These are phyloP conservation scores for Paraphoma chrysanthemicola DNA, from an alignment of 2,329 filamentous ascomycete species.

Conservation along the genomic window DNA sequence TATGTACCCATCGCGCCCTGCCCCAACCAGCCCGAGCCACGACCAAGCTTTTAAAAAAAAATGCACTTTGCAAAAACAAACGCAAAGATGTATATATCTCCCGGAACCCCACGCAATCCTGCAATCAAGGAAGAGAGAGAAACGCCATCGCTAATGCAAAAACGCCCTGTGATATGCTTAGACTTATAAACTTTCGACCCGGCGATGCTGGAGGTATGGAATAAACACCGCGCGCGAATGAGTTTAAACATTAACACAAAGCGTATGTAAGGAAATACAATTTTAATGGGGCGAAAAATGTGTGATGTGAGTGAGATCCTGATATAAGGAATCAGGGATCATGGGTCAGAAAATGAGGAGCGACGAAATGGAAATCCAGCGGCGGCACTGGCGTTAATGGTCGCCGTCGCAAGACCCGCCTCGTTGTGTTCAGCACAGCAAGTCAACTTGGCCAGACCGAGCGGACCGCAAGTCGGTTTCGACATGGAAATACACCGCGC, in stretches of 20 bases:
- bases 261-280: neutral
- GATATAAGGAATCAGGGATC: neutral
- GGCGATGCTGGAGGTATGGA: no score
- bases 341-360: neutral
- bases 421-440: neutral
- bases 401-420: neutral
- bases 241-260: neutral
- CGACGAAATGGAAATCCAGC: neutral
- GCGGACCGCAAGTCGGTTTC: no score
- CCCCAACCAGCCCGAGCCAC: neutral
- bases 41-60: neutral
- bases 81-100: neutral
- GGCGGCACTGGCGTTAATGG: neutral
- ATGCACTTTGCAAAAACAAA: no score
- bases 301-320: neutral
- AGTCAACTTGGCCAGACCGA: neutral
- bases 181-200: neutral
- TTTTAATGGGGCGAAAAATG: neutral
- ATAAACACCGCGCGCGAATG: no score
- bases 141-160: conserved; percentile 18
- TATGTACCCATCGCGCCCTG: neutral
- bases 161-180: neutral
- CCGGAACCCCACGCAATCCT: no score
- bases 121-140: neutral
- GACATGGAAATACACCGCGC: neutral